Conservation (phyloP, 2,329 filamentous ascomycete species). For the Fusarium equiseti region DNA sequence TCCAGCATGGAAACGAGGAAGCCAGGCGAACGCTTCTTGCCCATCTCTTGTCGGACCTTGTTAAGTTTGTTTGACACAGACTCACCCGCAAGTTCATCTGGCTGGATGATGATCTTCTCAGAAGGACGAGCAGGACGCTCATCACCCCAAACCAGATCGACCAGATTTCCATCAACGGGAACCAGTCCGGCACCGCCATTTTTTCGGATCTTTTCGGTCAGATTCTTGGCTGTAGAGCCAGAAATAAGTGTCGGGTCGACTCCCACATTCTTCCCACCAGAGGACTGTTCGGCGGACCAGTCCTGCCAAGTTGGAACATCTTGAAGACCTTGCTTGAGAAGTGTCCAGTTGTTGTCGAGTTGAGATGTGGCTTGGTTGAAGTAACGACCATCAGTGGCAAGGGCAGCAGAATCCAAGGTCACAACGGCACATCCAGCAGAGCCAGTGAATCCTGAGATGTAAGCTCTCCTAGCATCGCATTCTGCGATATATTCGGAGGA, state of each 20-base stretch:
- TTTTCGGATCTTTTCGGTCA: conserved; percentile 88
- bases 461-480: conserved; percentile 92
- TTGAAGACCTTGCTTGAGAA: conserved; percentile 92
- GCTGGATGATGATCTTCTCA: conserved; percentile 79
- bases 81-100: conserved; percentile 82
- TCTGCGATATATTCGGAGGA: conserved; percentile 97
- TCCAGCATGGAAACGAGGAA: conserved; percentile 96
- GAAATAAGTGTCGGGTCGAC: conserved; percentile 92
- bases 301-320: conserved; percentile 98
- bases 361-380: conserved; percentile 97
- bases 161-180: conserved; percentile 82
- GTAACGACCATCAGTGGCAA: conserved; percentile 96
- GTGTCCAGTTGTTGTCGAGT: conserved; percentile 88
- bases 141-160: conserved; percentile 89
- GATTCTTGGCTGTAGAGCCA: conserved; percentile 71
- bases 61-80: conserved; percentile 83
- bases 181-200: conserved; percentile 82
- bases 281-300: conserved; percentile 89
- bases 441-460: conserved; percentile 93
- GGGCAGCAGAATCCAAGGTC: conserved; percentile 84
- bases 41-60: conserved; percentile 89
- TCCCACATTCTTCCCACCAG: conserved; percentile 86
- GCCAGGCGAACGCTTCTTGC: conserved; percentile 87
- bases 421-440: conserved; percentile 94
- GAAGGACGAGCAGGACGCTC: conserved; percentile 79